Base-by-base conservation (phyloP, 352 stramenopile species). In the Hyaloperonospora arabidopsidis region DNA sequence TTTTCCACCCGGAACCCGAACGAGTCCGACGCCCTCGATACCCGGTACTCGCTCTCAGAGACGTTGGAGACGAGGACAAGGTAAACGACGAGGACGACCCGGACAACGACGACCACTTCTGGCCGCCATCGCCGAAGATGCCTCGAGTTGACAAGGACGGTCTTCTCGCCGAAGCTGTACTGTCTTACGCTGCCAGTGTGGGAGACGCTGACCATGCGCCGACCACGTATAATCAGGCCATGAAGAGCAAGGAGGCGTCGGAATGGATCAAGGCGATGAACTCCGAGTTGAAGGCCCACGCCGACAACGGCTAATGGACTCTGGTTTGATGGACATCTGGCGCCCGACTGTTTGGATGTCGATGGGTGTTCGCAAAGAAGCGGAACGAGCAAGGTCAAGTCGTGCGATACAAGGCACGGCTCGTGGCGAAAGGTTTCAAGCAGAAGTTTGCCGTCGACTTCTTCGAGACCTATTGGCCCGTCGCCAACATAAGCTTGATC, bases 401-500 rank as follows among this genome's bases (percentile, higher is more conserved):
- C 1, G 13, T 59, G 1, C 6, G n/a, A 1, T 48, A 49, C 34
- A 45, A 48, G 21, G 21, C 44, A 12, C 17, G 45, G 2, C 21
- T 60, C 1, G 45, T 54, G 0, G 53, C 38, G 5, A 43, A 49
- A 17, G 18, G 36, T 1, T 60, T 60, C 15, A 45, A 53, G 12
- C 53, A 60, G 45, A 60, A 44, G 25, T 49, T 49, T 13, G 34
- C n/a, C 21, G 47, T 60, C 0, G 53, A 60, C 28, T 53, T 54
- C 35, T 54, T 51, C 10, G 51, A 57, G 28, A 49, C 41, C 0
- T 57, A 50, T 22, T 57, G 28, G 15, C 25, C 43, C 1, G 45
- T 60, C 14, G 53, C 45, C 1, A 60, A 49, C 46, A 60, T 54
- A 36, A 54, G 56, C 21, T 56, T 28, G 1, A 61, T 55, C 13